These are phyloP conservation scores for Rhytidhysteron rufulum DNA, from an alignment of 2,329 filamentous ascomycete genomes.

Conservation along the genomic window DNA sequence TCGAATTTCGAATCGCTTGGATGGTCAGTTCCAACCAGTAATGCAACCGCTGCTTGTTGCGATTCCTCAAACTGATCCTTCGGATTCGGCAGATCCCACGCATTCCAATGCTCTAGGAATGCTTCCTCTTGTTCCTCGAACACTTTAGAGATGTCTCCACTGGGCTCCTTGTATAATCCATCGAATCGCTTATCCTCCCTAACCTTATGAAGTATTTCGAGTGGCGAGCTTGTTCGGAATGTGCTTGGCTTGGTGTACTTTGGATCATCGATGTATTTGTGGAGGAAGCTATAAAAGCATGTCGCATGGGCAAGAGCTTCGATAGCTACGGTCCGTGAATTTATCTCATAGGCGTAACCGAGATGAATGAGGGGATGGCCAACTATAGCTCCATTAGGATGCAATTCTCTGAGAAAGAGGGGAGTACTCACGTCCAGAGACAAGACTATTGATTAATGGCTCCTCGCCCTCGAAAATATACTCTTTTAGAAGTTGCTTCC, in stretches of 20 bases:
- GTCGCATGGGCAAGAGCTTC: constrained; percentile 74
- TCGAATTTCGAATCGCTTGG: constrained; percentile 58
- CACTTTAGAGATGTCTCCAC: constrained; percentile 63
- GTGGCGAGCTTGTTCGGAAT: constrained; percentile 57
- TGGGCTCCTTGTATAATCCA: constrained; percentile 57
- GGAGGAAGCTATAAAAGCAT: constrained; percentile 54
- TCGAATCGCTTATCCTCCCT: constrained; percentile 67
- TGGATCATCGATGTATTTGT: constrained; percentile 66
- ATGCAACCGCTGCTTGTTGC: constrained; percentile 53
- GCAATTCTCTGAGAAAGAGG: neutral
- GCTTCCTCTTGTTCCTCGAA: constrained; percentile 66
- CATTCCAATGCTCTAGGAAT: constrained; percentile 86
- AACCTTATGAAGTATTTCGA: constrained; percentile 69
- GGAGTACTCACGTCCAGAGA: constrained; percentile 66
- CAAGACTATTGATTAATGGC: constrained; percentile 76
- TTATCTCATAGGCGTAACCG: constrained; percentile 87
- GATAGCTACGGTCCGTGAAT: constrained; percentile 79
- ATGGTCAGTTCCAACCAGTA: constrained; percentile 53
- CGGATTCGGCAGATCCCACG: constrained; percentile 67
- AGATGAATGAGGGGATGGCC: constrained; percentile 92
- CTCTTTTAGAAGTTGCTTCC: constrained; percentile 71
- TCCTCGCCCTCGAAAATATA: constrained; percentile 72
- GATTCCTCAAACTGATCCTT: constrained; percentile 71
- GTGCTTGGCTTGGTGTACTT: constrained; percentile 64
- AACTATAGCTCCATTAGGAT: constrained; percentile 48